Evolutionary conservation across 1,139 yeast genomes (phyloP), one percentile per base, ranked within the genome.

Genomic region (Zygosaccharomyces pseudobailii): DNA sequence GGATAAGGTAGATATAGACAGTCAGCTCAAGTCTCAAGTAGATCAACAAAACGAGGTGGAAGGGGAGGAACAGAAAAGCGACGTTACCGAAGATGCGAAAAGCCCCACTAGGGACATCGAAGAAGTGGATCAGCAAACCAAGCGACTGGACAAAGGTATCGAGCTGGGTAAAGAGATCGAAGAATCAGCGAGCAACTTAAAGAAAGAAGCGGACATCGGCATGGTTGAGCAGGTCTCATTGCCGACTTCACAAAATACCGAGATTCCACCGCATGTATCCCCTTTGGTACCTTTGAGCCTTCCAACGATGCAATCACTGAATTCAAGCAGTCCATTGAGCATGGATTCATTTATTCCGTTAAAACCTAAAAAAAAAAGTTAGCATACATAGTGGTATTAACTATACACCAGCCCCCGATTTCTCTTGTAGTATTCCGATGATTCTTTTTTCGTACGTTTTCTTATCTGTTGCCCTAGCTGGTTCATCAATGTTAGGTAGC

Each of bases 271-370:
- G 10, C 25, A 23, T 22, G 13, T 4, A 17, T 22, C 24, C n/a
- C 34, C 33, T 21, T 20, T 24, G 9, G 41, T 24, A 6, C 41
- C 34, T 6, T 27, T 34, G 9, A 17, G 28, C 5, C 6, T 38
- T 13, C 3, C 23, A 13, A 28, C 34, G 2, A 10, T 17, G 22
- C 25, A 13, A 7, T 19, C 41, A 4, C 13, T 38, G 28, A 34
- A 8, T 37, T 28, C 46, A 9, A 34, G 27, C 24, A 48, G 47
- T 23, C 39, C 43, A n/a, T 21, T 49, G 36, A 45, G 42, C 24
- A 47, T 52, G 52, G 46, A 47, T 30, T 51, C 63, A 13, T 61
- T 61, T 40, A 43, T 56, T 6, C 65, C 64, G 24, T 49, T 61
- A 40, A 55, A 56, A 37, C 65, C 65, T 3, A 54, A 53, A 10